Evolutionary conservation across 176 grass and related monocot species (phyloP).

Genomic region (Raddia guianensis): DNA sequence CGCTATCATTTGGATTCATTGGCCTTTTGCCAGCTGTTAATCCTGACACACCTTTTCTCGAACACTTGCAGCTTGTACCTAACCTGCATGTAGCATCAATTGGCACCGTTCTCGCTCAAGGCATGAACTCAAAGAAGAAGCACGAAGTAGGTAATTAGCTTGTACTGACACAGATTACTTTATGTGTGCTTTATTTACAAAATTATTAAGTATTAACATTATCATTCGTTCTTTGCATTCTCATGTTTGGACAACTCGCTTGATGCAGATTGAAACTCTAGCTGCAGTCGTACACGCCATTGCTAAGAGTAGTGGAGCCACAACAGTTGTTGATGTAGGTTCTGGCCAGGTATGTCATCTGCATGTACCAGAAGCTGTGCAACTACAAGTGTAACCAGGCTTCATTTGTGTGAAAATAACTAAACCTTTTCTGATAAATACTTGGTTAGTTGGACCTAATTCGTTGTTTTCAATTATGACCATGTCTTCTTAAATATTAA

Average conservation of each 20-base stretch:
- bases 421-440: conserved; percentile 4
- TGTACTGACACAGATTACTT: conserved; percentile 3
- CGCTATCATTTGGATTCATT: not conserved
- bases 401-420: conserved; percentile 2
- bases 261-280: conserved; percentile 75
- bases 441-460: not conserved
- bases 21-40: not conserved
- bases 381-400: not conserved
- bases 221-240: conserved; percentile 11
- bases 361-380: not conserved
- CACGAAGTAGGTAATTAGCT: conserved; percentile 81
- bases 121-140: conserved; percentile 96
- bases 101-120: conserved; percentile 81
- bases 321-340: conserved; percentile 89
- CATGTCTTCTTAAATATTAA: conserved; percentile 4
- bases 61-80: conserved; percentile 57
- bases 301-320: conserved; percentile 47
- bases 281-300: conserved; percentile 58
- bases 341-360: conserved; percentile 78
- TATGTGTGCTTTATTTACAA: conserved; percentile 3
- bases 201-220: not conserved
- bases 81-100: conserved; percentile 61
- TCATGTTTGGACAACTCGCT: conserved; percentile 19
- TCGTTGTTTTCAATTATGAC: not conserved
- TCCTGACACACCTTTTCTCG: conserved; percentile 10